A percentile compares a stretch with the other conserved stretches of the same genome.
Evolutionary conservation across 1,139 yeast species (phyloP).

Genomic region (Suhomyces wounanorum): DNA sequence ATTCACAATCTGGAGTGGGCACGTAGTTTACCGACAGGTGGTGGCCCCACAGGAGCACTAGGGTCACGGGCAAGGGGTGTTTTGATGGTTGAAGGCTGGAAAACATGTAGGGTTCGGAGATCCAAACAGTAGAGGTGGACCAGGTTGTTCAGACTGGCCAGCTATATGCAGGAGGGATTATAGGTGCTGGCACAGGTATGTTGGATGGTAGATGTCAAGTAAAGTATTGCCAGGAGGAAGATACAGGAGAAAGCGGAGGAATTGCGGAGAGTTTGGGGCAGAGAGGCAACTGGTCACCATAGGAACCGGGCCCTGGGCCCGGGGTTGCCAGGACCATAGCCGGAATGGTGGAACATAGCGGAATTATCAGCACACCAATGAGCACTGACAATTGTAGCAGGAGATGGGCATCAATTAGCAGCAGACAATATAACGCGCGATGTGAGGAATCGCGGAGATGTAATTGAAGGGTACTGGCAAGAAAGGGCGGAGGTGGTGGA

Average conservation of each 20-base stretch:
- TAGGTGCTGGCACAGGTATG: neutral
- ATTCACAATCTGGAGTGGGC: slow-evolving; percentile 13
- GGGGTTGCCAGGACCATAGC: neutral
- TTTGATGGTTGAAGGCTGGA: slow-evolving; percentile 3
- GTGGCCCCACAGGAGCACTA: slow-evolving; percentile 10
- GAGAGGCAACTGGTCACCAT: no score
- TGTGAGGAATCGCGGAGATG: neutral
- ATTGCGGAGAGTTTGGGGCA: no score
- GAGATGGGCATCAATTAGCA: neutral
- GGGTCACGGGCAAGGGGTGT: neutral
- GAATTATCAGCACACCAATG: neutral
- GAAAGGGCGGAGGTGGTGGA: neutral
- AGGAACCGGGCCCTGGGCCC: neutral
- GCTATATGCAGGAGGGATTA: neutral
- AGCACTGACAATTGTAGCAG: neutral
- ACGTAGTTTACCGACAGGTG: slow-evolving; percentile 7
- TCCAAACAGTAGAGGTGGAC: neutral
- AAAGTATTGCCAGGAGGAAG: neutral
- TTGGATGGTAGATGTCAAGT: neutral
- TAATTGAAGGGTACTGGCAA: neutral
- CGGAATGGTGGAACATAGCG: neutral
- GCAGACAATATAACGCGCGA: neutral
- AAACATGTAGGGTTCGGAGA: neutral
- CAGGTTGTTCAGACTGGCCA: neutral
- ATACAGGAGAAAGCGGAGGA: neutral